A percentile compares a stretch with the other conserved stretches of the same genome.
Evolutionary conservation across 805 yeast species (phyloP).

Genomic region (Wickerhamomyces queroliae): DNA sequence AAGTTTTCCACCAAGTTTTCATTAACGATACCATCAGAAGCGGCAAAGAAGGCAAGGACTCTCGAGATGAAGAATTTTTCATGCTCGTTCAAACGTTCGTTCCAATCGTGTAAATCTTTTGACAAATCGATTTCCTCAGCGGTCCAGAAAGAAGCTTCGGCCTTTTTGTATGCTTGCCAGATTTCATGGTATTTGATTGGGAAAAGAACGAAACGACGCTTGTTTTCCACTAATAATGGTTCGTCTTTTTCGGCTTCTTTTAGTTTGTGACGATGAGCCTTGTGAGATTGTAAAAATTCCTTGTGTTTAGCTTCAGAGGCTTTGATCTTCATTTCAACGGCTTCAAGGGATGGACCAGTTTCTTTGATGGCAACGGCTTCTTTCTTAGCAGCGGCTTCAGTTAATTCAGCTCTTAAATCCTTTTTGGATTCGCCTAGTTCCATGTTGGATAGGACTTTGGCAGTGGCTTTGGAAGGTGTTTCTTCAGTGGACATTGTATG

Average conservation of each 20-base stretch:
- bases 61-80: conserved; percentile 91
- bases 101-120: conserved; percentile 92
- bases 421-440: conserved; percentile 41
- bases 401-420: conserved; percentile 35
- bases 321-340: conserved; percentile 2
- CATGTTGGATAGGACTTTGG: conserved; percentile 46
- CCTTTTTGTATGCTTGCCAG: conserved; percentile 98
- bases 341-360: conserved; percentile 13
- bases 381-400: conserved; percentile 35
- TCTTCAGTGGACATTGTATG: conserved; percentile 43
- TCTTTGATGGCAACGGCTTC: conserved; percentile 18
- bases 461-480: conserved; percentile 69
- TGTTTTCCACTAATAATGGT: conserved; percentile 83
- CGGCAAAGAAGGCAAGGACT: conserved; percentile 96
- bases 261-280: conserved; percentile 65
- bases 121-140: conserved; percentile 97
- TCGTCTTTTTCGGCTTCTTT: conserved; percentile 79
- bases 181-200: conserved; percentile 96
- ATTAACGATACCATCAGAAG: conserved; percentile 97
- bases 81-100: conserved; percentile 77
- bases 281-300: conserved; percentile 54
- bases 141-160: conserved; percentile 99
- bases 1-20: conserved; percentile 97
- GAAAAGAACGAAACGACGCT: conserved; percentile 84
- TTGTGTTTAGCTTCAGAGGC: conserved; percentile 36